Conservation (phyloP, 176 grass and related monocot genomes). For the Typha latifolia region DNA sequence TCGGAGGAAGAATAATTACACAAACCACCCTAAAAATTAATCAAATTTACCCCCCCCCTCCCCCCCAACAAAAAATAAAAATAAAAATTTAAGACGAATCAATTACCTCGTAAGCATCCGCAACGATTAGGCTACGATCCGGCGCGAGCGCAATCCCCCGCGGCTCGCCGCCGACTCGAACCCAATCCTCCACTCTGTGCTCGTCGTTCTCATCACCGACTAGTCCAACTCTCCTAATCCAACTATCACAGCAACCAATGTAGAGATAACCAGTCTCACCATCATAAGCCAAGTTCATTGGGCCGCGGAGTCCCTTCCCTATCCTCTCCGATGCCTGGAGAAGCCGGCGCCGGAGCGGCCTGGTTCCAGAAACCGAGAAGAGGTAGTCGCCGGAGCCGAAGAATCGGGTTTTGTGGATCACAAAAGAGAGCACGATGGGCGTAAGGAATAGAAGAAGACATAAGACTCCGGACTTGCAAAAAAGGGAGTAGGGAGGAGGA, state of each 20-base stretch:
- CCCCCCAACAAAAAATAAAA: too few relatives aligned
- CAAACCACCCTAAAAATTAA: too few relatives aligned
- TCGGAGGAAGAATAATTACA: too few relatives aligned
- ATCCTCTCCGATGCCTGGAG: constrained; percentile 42
- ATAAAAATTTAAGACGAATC: not conserved
- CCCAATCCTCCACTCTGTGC: constrained; percentile 64
- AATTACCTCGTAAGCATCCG: constrained; percentile 17
- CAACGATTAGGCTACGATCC: constrained; percentile 41
- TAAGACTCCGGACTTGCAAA: too few relatives aligned
- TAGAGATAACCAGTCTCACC: constrained; percentile 37
- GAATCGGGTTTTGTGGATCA: too few relatives aligned
- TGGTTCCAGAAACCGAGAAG: constrained; percentile 17
- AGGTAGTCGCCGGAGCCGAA: too few relatives aligned
- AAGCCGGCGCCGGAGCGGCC: constrained; percentile 20
- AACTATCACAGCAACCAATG: constrained; percentile 61
- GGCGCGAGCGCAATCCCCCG: constrained; percentile 40
- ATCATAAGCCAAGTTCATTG: constrained; percentile 65
- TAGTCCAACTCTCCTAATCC: constrained; percentile 56
- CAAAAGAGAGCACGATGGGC: too few relatives aligned
- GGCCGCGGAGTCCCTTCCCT: constrained; percentile 55
- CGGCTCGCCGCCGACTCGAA: constrained; percentile 40
- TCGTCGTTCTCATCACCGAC: not conserved
- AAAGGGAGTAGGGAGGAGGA: too few relatives aligned
- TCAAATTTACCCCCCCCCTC: too few relatives aligned
- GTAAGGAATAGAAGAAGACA: too few relatives aligned